Base-by-base conservation (phyloP, 345 rosid species). In the Camelina sativa region DNA sequence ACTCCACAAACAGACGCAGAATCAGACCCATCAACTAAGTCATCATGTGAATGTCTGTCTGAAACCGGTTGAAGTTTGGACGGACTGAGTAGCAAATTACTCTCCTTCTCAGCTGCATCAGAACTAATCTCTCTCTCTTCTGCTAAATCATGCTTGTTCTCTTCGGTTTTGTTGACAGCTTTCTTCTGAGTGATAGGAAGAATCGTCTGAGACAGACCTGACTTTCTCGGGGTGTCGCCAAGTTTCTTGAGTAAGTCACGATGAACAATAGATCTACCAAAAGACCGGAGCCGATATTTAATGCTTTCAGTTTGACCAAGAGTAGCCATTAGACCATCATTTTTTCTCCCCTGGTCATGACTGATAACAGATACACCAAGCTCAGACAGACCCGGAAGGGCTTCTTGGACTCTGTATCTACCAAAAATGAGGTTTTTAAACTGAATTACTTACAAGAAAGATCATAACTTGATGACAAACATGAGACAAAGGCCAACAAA, bases 241-340 rank as follows among this genome's bases (percentile, higher is more conserved):
- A 90, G 85, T 72, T 86, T 88, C 74, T 56, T 37, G 65, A 86
- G 82, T 73, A 87, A 65, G 72, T 86, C 89, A 20, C 69, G 35
- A 4, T 80, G 91, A 50, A 93, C 75, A 20, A 88, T 87, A 12
- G 86, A 80, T 37, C 93, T 86, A 20, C 91, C 92, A 69, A 88
- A 87, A 22, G 77, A 58, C 75, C 87, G 89, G 61, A 91, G 89
- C 25, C 93, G 82, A 46, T 82, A 73, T 69, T 87, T 82, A 16
- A 94, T 89, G 79, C 65, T 86, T 37, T 88, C 95, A 23, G 92
- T 83, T 84, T 86, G 86, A n/a, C 96, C 92, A 34, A 89, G 79
- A 69, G 87, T 86, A 61, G 76, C 86, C 67, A 79, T 86, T 41
- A 78, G 79, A n/a, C 76, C 53, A 12, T 58, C 83, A 63, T 81